Conservation (phyloP, 371 early-diverging fungal species). For the Mycotypha africana region DNA sequence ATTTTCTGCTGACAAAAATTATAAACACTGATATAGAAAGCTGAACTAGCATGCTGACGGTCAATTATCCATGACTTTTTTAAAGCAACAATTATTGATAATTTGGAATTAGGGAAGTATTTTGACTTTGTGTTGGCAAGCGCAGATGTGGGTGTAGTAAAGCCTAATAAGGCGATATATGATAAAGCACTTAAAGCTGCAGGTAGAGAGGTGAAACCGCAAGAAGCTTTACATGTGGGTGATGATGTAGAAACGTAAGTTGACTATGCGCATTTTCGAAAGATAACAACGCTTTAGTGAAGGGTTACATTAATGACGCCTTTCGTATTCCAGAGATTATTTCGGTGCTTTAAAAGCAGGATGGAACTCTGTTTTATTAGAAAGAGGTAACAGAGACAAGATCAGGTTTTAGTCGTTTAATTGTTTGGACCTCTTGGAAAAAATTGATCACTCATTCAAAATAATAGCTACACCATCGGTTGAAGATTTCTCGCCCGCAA, state of each 20-base stretch:
- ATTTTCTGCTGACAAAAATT: not conserved
- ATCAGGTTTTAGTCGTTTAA: not conserved
- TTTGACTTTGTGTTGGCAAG: constrained; percentile 41
- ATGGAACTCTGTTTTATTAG: constrained; percentile 32
- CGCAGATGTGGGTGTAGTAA: constrained; percentile 26
- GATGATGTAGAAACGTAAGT: constrained; percentile 23
- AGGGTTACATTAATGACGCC: too few species aligned
- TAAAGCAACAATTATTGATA: constrained; percentile 32
- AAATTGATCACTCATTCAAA: too few species aligned
- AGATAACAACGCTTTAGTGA: too few species aligned
- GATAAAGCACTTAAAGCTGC: constrained; percentile 25
- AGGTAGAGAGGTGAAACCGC: constrained; percentile 6
- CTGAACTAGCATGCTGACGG: not conserved
- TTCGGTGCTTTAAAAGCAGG: constrained; percentile 31
- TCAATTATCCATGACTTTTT: constrained; percentile 9
- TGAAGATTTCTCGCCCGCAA: constrained; percentile 24
- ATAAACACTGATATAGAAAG: too few species aligned
- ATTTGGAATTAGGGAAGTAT: constrained; percentile 26
- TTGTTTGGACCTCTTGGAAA: too few species aligned
- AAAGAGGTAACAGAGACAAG: constrained; percentile 15
- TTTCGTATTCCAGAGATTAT: not conserved
- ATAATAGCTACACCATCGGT: constrained; percentile 14
- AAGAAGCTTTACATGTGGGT: constrained; percentile 20
- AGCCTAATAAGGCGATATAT: constrained; percentile 33
- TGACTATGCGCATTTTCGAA: too few species aligned